Evolutionary conservation across 164 flowering plant species (phyloP), one percentile per base, ranked within the genome.

Genomic region (Nelumbo lutea): DNA sequence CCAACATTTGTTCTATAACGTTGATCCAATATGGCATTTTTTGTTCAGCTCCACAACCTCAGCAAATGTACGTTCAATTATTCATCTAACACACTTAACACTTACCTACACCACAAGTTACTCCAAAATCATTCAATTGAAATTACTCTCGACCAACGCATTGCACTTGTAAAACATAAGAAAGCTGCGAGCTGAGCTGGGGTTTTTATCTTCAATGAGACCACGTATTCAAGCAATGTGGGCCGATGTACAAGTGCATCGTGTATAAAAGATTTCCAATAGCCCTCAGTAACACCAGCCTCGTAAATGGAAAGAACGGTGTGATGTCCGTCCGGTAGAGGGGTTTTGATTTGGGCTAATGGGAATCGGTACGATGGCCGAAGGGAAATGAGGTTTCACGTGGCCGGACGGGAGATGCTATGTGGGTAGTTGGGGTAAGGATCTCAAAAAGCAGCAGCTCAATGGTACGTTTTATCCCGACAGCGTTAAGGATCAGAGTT

Each of bases 51-150:
- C 90, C 74, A 92, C 77, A 59, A 92, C 81, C 73, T 79, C 84
- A 64, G 78, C 73, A 10, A 86, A 88, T 42, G 86, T 61, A 15
- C 7, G 42, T 64, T 85, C 79, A 60, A 87, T 88, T 44, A 0
- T 27, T 15, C n/a, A 11, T 9, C 43, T 46, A 2, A 70, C 15
- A 72, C 4, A 27, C 27, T 27, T 27, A 27, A 27, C 27, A 27
- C 90, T 65, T 88, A 95, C 97, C 99, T 64, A 95, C 27, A 72
- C 98, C 99, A 77, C 96, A 92, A 44, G 97, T 89, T 70, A 83
- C 86, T 79, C 92, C 99, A 80, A 95, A 90, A 55, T 85, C 94
- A 62, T 78, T 75, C 66, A 79, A 14, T 38, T 77, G 64, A 71
- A 88, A 81, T 42, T 79, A 61, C 62, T 89, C 93, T 0, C 88